Evolutionary conservation across 1,284 basidiomycete genomes (phyloP), one percentile per base, ranked within the genome.

Genomic region (Cerrena zonata): DNA sequence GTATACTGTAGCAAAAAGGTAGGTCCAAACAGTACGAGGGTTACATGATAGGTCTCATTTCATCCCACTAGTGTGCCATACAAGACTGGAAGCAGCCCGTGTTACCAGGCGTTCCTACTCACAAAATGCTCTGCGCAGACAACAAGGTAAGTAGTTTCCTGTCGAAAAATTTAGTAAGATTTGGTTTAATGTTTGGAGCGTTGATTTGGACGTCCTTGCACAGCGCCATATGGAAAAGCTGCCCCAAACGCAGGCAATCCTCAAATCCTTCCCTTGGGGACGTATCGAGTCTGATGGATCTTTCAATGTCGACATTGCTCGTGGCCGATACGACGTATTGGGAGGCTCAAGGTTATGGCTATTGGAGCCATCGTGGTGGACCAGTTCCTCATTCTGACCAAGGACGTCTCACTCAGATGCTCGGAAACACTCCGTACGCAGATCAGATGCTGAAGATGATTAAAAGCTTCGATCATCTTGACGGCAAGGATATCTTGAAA

Each of bases 201-300:
- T n/a, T n/a, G n/a, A n/a, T n/a, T n/a, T n/a, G n/a, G n/a, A n/a
- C n/a, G n/a, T n/a, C n/a, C n/a, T n/a, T n/a, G n/a, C n/a, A n/a
- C n/a, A 52, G 51, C 25, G 42, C 10, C 42, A 52, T 25, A 52
- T 52, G 51, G n/a, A 45, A 34, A 40, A 37, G 13, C 21, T 46
- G 13, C 41, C 40, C 12, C 24, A 52, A 27, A 25, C 41, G 13
- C 40, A 49, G 7, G 51, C 47, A n/a, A 45, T 52, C 27, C 24
- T 49, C 3, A 18, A 25, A 12, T 43, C 41, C 7, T 52, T 52
- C 37, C 65, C 71, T 10, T 72, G 72, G 71, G 71, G 68, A 4
- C 66, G 64, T 38, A 15, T 74, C 21, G 72, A 74, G 49, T 61
- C 59, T 11, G 71, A 73, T 53, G 70, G 70, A 2, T 70, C 69